Percentiles rank a stretch among this genome's conserved stretches.
Conservation (phyloP, 2,329 filamentous ascomycete species). For the Penicillium sp. region DNA sequence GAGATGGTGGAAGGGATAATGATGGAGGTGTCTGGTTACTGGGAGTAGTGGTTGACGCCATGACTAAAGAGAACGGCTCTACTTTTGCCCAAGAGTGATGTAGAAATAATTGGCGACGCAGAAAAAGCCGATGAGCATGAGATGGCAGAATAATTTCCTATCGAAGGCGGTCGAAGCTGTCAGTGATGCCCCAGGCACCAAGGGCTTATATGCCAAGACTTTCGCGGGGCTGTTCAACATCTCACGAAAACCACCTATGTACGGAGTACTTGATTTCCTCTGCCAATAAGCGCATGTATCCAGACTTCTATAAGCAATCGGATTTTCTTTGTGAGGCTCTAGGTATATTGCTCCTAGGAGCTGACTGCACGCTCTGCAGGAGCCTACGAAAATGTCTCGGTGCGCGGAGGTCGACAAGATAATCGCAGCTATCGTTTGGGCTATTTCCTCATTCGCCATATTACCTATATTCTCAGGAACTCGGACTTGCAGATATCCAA, state of each 20-base stretch:
- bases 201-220: background rate
- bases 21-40: slow-evolving; percentile 37
- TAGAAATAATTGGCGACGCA: slow-evolving; percentile 6
- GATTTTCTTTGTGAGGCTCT: too few species aligned
- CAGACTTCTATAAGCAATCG: too few species aligned
- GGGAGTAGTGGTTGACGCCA: slow-evolving; percentile 23
- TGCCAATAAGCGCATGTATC: too few species aligned
- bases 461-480: too few species aligned
- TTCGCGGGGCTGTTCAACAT: background rate
- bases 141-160: slow-evolving; percentile 26
- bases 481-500: too few species aligned
- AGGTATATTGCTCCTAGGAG: too few species aligned
- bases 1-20: slow-evolving; percentile 61
- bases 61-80: slow-evolving; percentile 9
- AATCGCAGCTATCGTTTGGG: too few species aligned
- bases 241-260: background rate
- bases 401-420: too few species aligned
- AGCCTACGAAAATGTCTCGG: too few species aligned
- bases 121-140: slow-evolving; percentile 18
- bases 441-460: too few species aligned
- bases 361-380: too few species aligned
- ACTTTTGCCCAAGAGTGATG: background rate
- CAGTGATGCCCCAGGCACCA: slow-evolving; percentile 8
- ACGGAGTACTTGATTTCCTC: too few species aligned
- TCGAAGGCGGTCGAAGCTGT: slow-evolving; percentile 21